Base-by-base conservation (phyloP, 1,139 yeast genomes). In the Sugiyamaella japonica region DNA sequence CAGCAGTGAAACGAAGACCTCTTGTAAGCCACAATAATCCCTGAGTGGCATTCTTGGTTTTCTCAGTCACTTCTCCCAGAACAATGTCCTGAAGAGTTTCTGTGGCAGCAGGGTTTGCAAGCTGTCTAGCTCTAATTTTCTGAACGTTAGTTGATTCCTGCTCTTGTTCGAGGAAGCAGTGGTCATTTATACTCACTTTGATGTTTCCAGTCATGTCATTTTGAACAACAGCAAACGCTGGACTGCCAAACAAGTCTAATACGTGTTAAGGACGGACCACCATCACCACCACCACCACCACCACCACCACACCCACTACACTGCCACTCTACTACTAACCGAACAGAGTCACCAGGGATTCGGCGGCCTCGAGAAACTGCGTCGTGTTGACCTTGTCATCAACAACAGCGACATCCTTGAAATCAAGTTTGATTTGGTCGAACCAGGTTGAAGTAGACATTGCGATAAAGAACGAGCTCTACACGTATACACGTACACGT, bases 171-270 rank as follows among this genome's bases (percentile, higher is more conserved):
- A 20, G 25, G 25, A 20, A 20, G 6, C 3, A 20, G 6, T 23
- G 37, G 12, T 20, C 25, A 10, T 20, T 32, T 3, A 10, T n/a
- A 31, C 63, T 17, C 51, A 66, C 70, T 65, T 76, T 76, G 69
- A 89, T 86, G 72, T 89, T 89, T 39, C 97, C 97, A 37, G 82
- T 85, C 89, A 89, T 85, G 70, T 89, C 97, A 63, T 79, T 85
- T 71, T 89, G 95, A 54, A 89, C 97, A 50, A 87, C 89, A 13
- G 84, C 73, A 66, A 89, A 89, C 13, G 97, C 96, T 25, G 93
- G 75, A 20, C 95, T 86, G 28, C 96, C 96, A 60, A 89, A 78
- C 55, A 90, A 76, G 68, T 89, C 63, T 61, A 15, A 44, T 44
- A 45, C 13, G 25, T 17, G 50, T 39, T 34, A 46, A 38, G 17